These are phyloP conservation scores for Yarrowia osloensis DNA, from an alignment of 805 yeast species.

Conservation along the genomic window DNA sequence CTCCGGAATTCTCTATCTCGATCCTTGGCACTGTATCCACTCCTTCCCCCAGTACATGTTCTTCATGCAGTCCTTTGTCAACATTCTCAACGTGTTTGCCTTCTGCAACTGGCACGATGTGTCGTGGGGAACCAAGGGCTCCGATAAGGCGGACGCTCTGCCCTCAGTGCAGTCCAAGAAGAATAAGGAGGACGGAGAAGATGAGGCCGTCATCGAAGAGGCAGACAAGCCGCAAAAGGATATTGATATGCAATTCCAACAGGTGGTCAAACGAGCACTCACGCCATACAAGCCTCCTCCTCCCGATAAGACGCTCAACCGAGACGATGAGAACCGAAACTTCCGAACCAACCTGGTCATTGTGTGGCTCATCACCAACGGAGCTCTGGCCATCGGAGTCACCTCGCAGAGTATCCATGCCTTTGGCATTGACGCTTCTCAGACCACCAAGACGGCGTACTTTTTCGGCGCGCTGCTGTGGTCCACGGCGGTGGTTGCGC, in stretches of 20 bases:
- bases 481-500: slow-evolving; percentile 63
- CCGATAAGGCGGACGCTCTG: slow-evolving; percentile 54
- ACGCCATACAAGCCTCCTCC: slow-evolving; percentile 50
- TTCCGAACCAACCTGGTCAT: slow-evolving; percentile 47
- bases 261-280: slow-evolving; percentile 54
- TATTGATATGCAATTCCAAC: slow-evolving; percentile 53
- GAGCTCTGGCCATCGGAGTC: slow-evolving; percentile 44
- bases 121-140: slow-evolving; percentile 77
- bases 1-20: slow-evolving; percentile 59
- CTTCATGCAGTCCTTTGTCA: slow-evolving; percentile 44
- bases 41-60: slow-evolving; percentile 48
- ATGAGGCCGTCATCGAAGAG: slow-evolving; percentile 54
- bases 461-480: slow-evolving; percentile 55
- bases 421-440: slow-evolving; percentile 40
- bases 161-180: slow-evolving; percentile 53
- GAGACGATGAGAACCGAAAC: slow-evolving; percentile 45
- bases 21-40: slow-evolving; percentile 67
- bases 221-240: slow-evolving; percentile 53
- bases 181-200: slow-evolving; percentile 52
- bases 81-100: slow-evolving; percentile 63
- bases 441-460: slow-evolving; percentile 42
- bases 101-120: slow-evolving; percentile 72
- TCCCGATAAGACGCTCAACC: slow-evolving; percentile 34
- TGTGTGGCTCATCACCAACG: slow-evolving; percentile 46
- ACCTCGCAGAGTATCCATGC: slow-evolving; percentile 42